Evolutionary conservation across 179 eudicot genomes (phyloP), one percentile per base, ranked within the genome.

Genomic region (Monotropa hypopitys): DNA sequence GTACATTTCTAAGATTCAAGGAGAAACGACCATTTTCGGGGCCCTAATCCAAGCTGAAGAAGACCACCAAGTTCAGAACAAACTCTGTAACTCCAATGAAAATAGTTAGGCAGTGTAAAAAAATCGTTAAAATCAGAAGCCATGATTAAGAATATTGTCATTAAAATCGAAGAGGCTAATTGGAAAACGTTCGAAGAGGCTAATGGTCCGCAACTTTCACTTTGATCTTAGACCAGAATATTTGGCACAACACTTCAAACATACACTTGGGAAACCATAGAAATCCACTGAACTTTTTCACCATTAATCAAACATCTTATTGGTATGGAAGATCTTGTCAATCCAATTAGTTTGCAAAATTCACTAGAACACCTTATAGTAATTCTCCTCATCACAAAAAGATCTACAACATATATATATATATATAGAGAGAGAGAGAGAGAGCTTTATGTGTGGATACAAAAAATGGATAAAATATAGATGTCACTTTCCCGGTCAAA

Each of bases 61-160:
- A 54, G 35, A 69, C 49, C 69, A 71, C 63, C 49, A 68, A 20
- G n/a, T 53, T 30, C n/a, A 72, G 49, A 70, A 76, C 66, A 61
- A 61, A 26, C 35, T 26, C 66, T 28, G 20, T 11, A 61, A 61
- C 66, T 61, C 18, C 6, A 54, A 56, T 1, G 28, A 56, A 9
- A 40, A 7, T n/a, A 73, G 11, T 57, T 26, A 43, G 62, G 43
- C 28, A 61, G 57, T 61, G 40, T 18, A 45, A 45, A 21, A 42
- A 28, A 1, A 18, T 57, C 18, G 28, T 16, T 74, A 10, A 56
- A n/a, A 40, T 57, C 21, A 12, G 45, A 57, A 57, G 10, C 26
- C 47, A 59, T 28, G 18, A 75, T 42, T 61, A 9, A 18, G 1
- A 0, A 30, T 23, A 61, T 28, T 61, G 23, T 30, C 18, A 43